Conservation (phyloP, 495 filamentous ascomycete genomes). For the Daldinia grandis region DNA sequence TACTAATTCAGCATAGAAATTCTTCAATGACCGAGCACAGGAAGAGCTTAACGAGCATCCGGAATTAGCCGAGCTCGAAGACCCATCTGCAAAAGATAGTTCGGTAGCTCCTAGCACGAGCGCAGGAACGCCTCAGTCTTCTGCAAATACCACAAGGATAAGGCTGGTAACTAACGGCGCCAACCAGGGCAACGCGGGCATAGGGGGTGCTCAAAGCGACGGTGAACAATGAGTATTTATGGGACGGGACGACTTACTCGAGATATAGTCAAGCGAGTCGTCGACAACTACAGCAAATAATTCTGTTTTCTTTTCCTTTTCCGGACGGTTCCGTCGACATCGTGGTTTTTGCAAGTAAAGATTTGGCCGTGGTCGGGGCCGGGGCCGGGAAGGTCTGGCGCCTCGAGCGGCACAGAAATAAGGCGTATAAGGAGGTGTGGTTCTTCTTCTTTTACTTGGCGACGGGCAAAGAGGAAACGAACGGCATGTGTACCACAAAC, state of each 20-base stretch:
- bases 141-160: conserved; percentile 56
- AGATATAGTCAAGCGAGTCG: background rate
- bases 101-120: conserved; percentile 72
- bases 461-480: conserved; percentile 22
- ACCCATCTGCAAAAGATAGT: conserved; percentile 63
- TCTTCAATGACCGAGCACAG: conserved; percentile 71
- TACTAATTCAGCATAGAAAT: conserved; percentile 58
- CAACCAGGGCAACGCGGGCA: conserved; percentile 52
- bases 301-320: conserved; percentile 6
- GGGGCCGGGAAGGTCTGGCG: background rate
- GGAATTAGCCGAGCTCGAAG: conserved; percentile 76
- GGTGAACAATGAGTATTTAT: conserved; percentile 46
- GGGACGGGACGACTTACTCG: background rate
- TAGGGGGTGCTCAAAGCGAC: conserved; percentile 54
- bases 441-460: conserved; percentile 5
- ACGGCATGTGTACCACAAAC: conserved; percentile 43
- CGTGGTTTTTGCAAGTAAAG: conserved; percentile 20
- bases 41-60: conserved; percentile 76
- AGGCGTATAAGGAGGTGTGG: conserved; percentile 12
- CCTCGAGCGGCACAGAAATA: background rate
- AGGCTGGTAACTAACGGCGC: conserved; percentile 66
- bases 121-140: conserved; percentile 73
- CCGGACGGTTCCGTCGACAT: conserved; percentile 4
- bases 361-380: conserved; percentile 5
- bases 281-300: conserved; percentile 3